These are phyloP conservation scores for Capsicum baccatum DNA, from an alignment of 257 asterid genomes.

Conservation along the genomic window DNA sequence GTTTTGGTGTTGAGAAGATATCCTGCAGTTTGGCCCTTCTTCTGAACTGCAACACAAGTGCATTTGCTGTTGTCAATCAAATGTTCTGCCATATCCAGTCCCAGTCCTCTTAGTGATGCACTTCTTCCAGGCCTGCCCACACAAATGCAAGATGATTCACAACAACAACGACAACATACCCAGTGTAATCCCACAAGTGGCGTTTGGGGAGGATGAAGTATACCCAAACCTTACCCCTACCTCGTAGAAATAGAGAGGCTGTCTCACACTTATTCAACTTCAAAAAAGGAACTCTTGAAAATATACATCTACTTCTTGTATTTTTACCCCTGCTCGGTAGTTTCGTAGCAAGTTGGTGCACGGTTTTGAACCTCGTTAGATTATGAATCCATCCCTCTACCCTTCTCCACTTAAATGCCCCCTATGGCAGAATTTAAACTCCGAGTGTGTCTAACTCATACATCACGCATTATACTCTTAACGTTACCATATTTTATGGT, in stretches of 20 bases:
- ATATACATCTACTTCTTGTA: not conserved
- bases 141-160: not conserved
- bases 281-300: not conserved
- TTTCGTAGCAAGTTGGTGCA: not conserved
- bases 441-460: not conserved
- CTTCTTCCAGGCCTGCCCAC: constrained; percentile 51
- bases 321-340: not conserved
- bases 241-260: no score
- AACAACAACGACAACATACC: no score
- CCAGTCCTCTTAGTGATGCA: constrained; percentile 59
- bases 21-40: constrained; percentile 73
- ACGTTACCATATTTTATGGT: not conserved
- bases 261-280: not conserved
- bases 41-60: constrained; percentile 79
- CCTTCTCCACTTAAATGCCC: not conserved
- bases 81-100: constrained; percentile 69
- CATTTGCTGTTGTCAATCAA: constrained; percentile 77
- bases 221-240: no score
- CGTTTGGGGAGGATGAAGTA: no score
- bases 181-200: no score
- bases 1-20: constrained; percentile 71
- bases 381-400: not conserved
- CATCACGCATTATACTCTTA: not conserved
- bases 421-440: not conserved
- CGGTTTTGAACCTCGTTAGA: not conserved